Evolutionary conservation across 2,329 filamentous ascomycete species (phyloP).

Genomic region (Xylaria sp.): DNA sequence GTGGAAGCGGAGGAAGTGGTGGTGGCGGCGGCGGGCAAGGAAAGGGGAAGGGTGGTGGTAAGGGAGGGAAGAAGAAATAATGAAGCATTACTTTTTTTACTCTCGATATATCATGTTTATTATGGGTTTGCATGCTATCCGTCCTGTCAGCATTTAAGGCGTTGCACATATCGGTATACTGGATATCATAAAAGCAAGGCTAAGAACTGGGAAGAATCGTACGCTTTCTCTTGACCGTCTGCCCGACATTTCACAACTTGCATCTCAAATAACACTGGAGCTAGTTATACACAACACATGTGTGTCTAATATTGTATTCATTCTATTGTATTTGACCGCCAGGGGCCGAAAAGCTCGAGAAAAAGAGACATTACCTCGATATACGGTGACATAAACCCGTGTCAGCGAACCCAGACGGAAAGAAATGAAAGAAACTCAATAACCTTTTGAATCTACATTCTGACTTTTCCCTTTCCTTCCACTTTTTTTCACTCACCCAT

Average conservation of each 20-base stretch:
- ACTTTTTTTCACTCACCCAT: background rate
- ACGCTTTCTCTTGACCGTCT: background rate
- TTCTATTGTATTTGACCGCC: too few relatives aligned
- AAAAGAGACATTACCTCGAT: conserved; percentile 2
- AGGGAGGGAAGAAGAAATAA: conserved; percentile 56
- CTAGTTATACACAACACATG: too few relatives aligned
- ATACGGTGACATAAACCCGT: background rate
- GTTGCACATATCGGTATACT: background rate
- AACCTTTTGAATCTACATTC: background rate
- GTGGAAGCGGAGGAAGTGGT: conserved; percentile 53
- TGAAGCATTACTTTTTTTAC: background rate
- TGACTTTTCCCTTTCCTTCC: background rate
- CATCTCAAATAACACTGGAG: background rate
- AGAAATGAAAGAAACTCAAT: background rate
- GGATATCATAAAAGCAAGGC: background rate
- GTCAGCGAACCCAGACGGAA: background rate
- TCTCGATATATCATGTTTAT: background rate
- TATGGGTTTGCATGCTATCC: background rate
- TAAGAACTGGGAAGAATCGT: background rate
- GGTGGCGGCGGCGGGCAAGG: conserved; percentile 41
- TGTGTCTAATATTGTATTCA: too few relatives aligned
- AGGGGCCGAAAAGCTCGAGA: background rate
- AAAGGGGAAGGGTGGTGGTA: conserved; percentile 52
- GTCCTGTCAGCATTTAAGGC: background rate
- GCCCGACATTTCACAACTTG: background rate